Conservation (phyloP, 768 basidiomycete species). For the Tylopilus sp. region DNA sequence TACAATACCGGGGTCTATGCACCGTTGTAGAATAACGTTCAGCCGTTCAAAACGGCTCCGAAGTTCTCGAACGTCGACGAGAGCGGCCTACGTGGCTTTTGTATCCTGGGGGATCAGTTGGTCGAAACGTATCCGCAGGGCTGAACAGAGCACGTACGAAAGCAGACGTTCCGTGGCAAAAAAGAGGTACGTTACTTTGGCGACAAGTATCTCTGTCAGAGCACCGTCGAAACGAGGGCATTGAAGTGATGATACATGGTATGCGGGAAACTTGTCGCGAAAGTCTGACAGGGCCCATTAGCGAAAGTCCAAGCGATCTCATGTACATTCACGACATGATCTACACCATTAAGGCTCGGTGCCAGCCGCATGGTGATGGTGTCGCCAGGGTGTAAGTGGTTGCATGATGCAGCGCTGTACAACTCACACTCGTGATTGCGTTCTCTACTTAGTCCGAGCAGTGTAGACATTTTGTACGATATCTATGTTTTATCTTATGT, state of each 20-base stretch:
- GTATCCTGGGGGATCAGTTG: slow-evolving; percentile 31
- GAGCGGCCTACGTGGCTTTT: slow-evolving; percentile 35
- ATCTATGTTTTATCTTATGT: too few species aligned
- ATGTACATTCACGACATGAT: slow-evolving; percentile 61
- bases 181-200: slow-evolving; percentile 56
- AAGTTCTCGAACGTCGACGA: slow-evolving; percentile 40
- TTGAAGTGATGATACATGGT: slow-evolving; percentile 43
- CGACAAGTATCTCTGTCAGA: slow-evolving; percentile 49
- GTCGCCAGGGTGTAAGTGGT: too few species aligned
- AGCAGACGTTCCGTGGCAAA: slow-evolving; percentile 69
- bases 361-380: too few species aligned
- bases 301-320: neutral
- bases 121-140: neutral
- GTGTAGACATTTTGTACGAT: too few species aligned
- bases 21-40: slow-evolving; percentile 24
- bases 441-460: too few species aligned
- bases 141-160: slow-evolving; percentile 43
- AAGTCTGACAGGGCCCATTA: slow-evolving; percentile 45
- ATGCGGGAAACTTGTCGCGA: slow-evolving; percentile 61
- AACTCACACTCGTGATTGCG: too few species aligned
- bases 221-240: neutral
- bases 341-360: slow-evolving; percentile 55
- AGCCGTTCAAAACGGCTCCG: slow-evolving; percentile 30
- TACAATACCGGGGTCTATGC: too few species aligned
- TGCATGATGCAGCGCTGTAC: too few species aligned